phyloP scores from a whole-genome alignment of 2,329 filamentous ascomycete species.

The Fusarium chuoi region DNA sequence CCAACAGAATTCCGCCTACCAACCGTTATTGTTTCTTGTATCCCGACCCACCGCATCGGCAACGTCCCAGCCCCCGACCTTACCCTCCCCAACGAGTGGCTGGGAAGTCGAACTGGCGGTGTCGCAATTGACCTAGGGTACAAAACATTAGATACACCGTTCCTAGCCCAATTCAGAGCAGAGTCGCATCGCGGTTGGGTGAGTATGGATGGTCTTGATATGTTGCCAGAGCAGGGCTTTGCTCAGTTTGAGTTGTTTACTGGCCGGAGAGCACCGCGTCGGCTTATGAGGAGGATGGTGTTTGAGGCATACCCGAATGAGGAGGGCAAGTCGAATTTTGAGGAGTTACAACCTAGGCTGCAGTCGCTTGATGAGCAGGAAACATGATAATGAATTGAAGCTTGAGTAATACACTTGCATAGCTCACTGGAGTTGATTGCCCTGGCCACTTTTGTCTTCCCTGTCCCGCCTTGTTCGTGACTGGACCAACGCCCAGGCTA shows the following conservation, averaged over 20 bases:
- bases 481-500: background rate
- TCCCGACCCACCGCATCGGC: constrained; percentile 75
- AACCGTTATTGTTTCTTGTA: constrained; percentile 80
- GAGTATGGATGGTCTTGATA: constrained; percentile 78
- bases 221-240: constrained; percentile 81
- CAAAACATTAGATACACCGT: constrained; percentile 76
- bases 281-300: constrained; percentile 76
- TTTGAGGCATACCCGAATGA: constrained; percentile 57
- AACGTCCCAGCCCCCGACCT: constrained; percentile 75
- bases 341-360: constrained; percentile 51
- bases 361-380: constrained; percentile 45
- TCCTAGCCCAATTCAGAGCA: constrained; percentile 73
- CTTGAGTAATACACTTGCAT: background rate
- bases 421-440: background rate
- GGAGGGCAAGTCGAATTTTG: constrained; percentile 52
- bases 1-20: constrained; percentile 70
- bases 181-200: constrained; percentile 74
- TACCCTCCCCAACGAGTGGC: constrained; percentile 74
- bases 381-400: constrained; percentile 24
- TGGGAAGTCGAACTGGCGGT: constrained; percentile 77
- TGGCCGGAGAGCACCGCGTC: constrained; percentile 62
- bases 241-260: constrained; percentile 87
- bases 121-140: constrained; percentile 82
- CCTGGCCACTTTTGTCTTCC: too few species aligned
- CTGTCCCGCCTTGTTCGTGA: background rate